A percentile compares a stretch with the other conserved stretches of the same genome.
Evolutionary conservation across 768 basidiomycete species (phyloP).

Genomic region (Pulveroboletus ravenelii): DNA sequence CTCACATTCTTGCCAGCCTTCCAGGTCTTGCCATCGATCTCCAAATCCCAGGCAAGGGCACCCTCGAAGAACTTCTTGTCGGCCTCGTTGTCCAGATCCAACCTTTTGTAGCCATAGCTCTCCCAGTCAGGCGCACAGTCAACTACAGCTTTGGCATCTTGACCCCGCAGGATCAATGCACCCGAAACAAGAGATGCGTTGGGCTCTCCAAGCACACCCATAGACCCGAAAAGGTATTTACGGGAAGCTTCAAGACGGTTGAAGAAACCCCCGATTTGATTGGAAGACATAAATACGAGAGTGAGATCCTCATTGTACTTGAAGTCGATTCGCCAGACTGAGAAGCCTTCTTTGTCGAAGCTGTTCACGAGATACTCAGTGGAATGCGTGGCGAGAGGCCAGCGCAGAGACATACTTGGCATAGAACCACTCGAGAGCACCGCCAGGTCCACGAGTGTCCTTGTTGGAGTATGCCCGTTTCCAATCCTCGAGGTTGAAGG

Average conservation of each 20-base stretch:
- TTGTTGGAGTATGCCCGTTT: constrained; percentile 97
- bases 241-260: constrained; percentile 96
- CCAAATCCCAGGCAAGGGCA: constrained; percentile 91
- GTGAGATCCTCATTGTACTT: constrained; percentile 96
- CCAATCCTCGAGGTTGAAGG: constrained; percentile 92
- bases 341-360: constrained; percentile 87
- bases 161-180: constrained; percentile 77
- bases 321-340: constrained; percentile 89
- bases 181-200: constrained; percentile 83
- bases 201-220: constrained; percentile 81
- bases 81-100: constrained; percentile 66
- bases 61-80: constrained; percentile 92
- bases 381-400: background rate
- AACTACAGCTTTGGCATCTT: constrained; percentile 64
- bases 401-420: constrained; percentile 56
- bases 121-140: constrained; percentile 89
- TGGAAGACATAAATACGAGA: constrained; percentile 88
- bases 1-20: constrained; percentile 86
- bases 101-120: constrained; percentile 73
- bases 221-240: constrained; percentile 92
- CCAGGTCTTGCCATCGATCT: constrained; percentile 86
- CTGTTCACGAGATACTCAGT: constrained; percentile 36
- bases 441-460: constrained; percentile 83
- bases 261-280: constrained; percentile 94
- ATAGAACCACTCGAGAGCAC: constrained; percentile 95